Base-by-base conservation (phyloP, 225 moss, liverwort and hornwort genomes). In the Neckera pumila region DNA sequence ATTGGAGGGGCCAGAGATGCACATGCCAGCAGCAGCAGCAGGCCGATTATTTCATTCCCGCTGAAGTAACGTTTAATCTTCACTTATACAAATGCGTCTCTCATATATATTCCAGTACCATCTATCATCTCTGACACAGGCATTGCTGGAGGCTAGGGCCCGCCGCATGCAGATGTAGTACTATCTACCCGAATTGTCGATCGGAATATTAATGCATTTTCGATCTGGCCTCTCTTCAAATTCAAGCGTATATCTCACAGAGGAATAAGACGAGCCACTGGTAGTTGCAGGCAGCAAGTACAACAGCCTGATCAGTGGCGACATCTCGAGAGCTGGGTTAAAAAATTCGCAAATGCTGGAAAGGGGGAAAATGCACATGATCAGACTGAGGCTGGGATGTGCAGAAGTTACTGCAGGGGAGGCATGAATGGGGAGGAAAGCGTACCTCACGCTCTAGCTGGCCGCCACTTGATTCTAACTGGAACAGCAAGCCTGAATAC, bases 1-100 rank as follows among this genome's bases (percentile, higher is more conserved):
- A 92, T 92, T 92, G 91, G 88, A 92, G 88, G 85, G 85, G 79
- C 85, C 91, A 92, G 91, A 90, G 91, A 66, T 53, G 91, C 91
- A 92, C 91, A 92, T 92, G 91, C 89, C 87, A 81, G 91, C 71
- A 70, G 85, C 84, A 69, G 84, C 53, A 60, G 86, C 86, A 85
- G 85, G 70, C 87, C 85, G 82, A 87, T 90, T 88, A 81, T 89
- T 87, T 89, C 77, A 66, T 66, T 83, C 28, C 54, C 70, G 73
- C 78, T 73, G 38, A 63, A 17, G 57, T 34, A 67, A 76, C 77
- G 77, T 64, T 54, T 86, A 78, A 86, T 63, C 63, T 63, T 38
- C 47, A n/a, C 51, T 51, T 63, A 63, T 51, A 82, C 65, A 69
- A 83, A 53, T 69, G 53, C 26, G 28, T 69, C 38, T 54, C 26